Percentiles rank a stretch among this genome's conserved stretches.
These are phyloP conservation scores for Pisolithus albus DNA, from an alignment of 768 basidiomycete genomes.

Conservation along the genomic window DNA sequence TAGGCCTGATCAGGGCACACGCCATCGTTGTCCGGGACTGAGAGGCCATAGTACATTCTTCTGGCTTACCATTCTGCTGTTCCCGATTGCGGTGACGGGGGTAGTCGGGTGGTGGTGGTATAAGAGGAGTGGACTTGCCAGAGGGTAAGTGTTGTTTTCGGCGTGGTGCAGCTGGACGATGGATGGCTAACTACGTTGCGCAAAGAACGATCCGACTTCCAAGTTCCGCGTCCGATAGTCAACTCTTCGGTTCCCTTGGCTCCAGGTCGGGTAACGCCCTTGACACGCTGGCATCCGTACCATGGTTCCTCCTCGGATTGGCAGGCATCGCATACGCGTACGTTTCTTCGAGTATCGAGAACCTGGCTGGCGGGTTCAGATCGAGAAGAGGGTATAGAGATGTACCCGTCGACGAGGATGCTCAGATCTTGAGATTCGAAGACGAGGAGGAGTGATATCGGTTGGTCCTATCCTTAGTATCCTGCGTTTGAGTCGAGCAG, in stretches of 20 bases:
- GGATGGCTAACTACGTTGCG: slow-evolving; percentile 1
- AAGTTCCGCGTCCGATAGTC: slow-evolving; percentile 36
- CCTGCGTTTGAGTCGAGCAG: not conserved
- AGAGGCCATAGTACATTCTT: slow-evolving; percentile 67
- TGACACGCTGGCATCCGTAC: slow-evolving; percentile 78
- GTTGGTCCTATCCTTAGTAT: not conserved
- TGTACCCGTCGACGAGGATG: slow-evolving; percentile 81
- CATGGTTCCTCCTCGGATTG: slow-evolving; percentile 83
- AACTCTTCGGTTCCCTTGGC: slow-evolving; percentile 19
- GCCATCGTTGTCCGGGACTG: slow-evolving; percentile 80
- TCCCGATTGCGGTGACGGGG: slow-evolving; percentile 74
- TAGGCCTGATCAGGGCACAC: slow-evolving; percentile 67
- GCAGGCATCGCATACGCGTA: slow-evolving; percentile 68
- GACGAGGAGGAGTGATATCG: slow-evolving; percentile 50
- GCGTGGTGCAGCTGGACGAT: not conserved
- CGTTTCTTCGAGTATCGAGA: slow-evolving; percentile 43
- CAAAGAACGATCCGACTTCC: slow-evolving; percentile 73
- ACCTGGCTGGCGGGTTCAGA: slow-evolving; percentile 32
- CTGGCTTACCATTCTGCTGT: slow-evolving; percentile 71
- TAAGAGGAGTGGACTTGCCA: slow-evolving; percentile 58
- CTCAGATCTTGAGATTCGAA: slow-evolving; percentile 78
- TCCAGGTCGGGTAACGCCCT: slow-evolving; percentile 35
- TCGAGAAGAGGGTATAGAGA: slow-evolving; percentile 65
- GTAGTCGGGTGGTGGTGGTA: slow-evolving; percentile 81
- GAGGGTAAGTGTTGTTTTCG: slow-evolving; percentile 55